Percentiles rank a stretch among this genome's conserved stretches.
Conservation (phyloP, 2,329 filamentous ascomycete genomes). For the Pseudogymnoascus sp. region DNA sequence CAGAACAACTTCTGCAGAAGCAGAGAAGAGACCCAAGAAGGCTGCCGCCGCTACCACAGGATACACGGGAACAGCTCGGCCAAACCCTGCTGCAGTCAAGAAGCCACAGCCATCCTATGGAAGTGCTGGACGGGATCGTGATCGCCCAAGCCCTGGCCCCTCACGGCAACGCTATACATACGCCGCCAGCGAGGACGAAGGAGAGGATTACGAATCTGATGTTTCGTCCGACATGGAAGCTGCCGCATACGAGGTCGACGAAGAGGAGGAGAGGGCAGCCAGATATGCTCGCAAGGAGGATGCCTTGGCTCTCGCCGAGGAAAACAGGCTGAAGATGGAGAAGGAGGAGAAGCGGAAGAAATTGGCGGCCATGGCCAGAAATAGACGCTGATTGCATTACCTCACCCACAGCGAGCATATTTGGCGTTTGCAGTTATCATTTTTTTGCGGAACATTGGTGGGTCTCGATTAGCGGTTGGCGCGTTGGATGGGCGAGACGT, state of each 20-base stretch:
- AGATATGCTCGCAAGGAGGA: conserved; percentile 59
- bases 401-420: not conserved
- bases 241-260: conserved; percentile 62
- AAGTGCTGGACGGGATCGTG: conserved; percentile 14
- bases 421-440: conserved; percentile 1
- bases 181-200: conserved; percentile 45
- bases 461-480: conserved; percentile 7
- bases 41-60: conserved; percentile 53
- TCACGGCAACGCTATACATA: conserved; percentile 30
- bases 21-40: conserved; percentile 53
- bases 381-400: conserved; percentile 13
- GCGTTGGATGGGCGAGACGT: not conserved
- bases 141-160: conserved; percentile 24
- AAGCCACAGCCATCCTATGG: conserved; percentile 14
- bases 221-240: conserved; percentile 72
- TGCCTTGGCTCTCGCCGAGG: conserved; percentile 52
- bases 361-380: conserved; percentile 26
- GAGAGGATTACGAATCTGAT: conserved; percentile 56
- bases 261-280: conserved; percentile 58
- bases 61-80: conserved; percentile 56
- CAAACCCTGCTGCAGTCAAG: conserved; percentile 38
- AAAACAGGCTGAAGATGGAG: conserved; percentile 51
- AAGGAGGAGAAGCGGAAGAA: conserved; percentile 43
- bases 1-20: conserved; percentile 23
- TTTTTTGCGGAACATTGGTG: not conserved